Percentiles rank a stretch among this genome's conserved stretches.
Conservation (phyloP, 805 yeast genomes). For the Candida orba region DNA sequence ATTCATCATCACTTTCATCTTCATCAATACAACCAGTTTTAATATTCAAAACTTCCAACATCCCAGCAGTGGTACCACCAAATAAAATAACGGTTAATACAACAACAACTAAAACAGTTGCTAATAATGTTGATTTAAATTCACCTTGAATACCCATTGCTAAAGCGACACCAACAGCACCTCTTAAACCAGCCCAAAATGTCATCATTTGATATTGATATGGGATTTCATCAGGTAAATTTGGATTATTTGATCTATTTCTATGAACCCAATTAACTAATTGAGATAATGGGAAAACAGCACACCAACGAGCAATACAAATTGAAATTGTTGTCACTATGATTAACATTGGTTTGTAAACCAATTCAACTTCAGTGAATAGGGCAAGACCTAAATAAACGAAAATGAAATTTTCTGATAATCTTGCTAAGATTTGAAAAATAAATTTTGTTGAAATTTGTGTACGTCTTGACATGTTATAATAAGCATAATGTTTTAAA, state of each 20-base stretch:
- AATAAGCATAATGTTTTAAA: conserved; percentile 92
- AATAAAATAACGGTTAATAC: conserved; percentile 92
- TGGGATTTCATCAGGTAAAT: conserved; percentile 80
- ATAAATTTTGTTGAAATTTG: conserved; percentile 94
- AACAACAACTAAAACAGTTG: conserved; percentile 94
- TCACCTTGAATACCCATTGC: conserved; percentile 98
- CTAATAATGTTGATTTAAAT: conserved; percentile 77
- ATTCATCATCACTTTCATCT: conserved; percentile 85
- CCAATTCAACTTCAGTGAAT: conserved; percentile 93
- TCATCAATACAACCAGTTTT: conserved; percentile 87
- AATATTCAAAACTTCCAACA: conserved; percentile 92
- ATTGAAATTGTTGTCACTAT: conserved; percentile 85
- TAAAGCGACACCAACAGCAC: conserved; percentile 98
- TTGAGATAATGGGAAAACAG: conserved; percentile 89
- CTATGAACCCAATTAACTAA: conserved; percentile 74
- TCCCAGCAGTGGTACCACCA: conserved; percentile 98
- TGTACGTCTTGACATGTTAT: conserved; percentile 94
- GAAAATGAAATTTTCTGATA: conserved; percentile 94
- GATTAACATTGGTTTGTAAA: conserved; percentile 87
- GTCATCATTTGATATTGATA: conserved; percentile 97
- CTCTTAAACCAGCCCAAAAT: conserved; percentile 98
- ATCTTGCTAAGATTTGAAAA: conserved; percentile 88
- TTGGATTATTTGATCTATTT: conserved; percentile 43
- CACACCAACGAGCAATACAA: conserved; percentile 94
- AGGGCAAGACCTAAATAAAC: conserved; percentile 89